Conservation (phyloP, 2,329 filamentous ascomycete genomes). For the Sphaerulina musiva region DNA sequence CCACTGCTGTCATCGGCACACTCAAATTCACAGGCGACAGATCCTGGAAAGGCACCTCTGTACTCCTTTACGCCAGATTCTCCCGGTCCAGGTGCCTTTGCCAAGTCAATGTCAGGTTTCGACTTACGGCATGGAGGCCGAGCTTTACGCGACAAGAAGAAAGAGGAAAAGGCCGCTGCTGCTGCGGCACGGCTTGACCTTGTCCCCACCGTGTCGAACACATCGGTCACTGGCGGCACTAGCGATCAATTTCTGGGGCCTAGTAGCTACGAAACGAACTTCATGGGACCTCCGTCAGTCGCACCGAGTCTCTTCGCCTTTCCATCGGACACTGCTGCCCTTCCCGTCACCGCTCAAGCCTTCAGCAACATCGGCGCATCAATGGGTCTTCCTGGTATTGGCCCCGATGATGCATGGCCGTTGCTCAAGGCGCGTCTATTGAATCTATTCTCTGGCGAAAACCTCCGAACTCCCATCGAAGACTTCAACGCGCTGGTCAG, state of each 20-base stretch:
- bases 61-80: slow-evolving; percentile 76
- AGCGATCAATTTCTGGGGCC: slow-evolving; percentile 26
- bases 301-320: slow-evolving; percentile 30
- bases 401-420: slow-evolving; percentile 73
- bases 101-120: slow-evolving; percentile 74
- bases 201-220: slow-evolving; percentile 30
- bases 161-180: slow-evolving; percentile 45
- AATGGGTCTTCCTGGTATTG: slow-evolving; percentile 45
- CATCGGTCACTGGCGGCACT: slow-evolving; percentile 24
- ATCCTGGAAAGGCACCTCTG: slow-evolving; percentile 66
- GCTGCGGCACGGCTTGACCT: slow-evolving; percentile 32
- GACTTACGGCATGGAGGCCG: slow-evolving; percentile 72
- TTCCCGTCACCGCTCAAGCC: slow-evolving; percentile 33
- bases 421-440: slow-evolving; percentile 69
- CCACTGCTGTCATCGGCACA: slow-evolving; percentile 67
- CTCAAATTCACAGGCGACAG: slow-evolving; percentile 69
- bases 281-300: slow-evolving; percentile 27
- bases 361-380: slow-evolving; percentile 41
- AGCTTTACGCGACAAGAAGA: slow-evolving; percentile 67
- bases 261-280: slow-evolving; percentile 22
- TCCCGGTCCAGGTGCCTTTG: slow-evolving; percentile 63
- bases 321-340: slow-evolving; percentile 28
- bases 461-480: slow-evolving; percentile 71
- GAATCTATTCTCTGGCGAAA: slow-evolving; percentile 74
- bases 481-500: slow-evolving; percentile 76